Evolutionary conservation across 345 rosid species (phyloP).

Genomic region (Citrus mangshanensis): DNA sequence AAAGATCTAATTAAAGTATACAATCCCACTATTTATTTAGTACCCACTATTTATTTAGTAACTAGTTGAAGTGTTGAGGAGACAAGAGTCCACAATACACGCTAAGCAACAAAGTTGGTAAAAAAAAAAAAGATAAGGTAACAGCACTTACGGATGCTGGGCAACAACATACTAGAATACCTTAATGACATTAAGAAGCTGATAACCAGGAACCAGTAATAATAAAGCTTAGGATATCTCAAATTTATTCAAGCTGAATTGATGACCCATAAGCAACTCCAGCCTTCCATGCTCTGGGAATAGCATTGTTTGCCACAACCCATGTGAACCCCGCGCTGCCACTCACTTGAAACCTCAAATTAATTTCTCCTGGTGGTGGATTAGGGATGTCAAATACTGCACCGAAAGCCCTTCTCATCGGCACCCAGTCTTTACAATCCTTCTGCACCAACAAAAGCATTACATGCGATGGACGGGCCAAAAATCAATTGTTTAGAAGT

Average conservation of each 20-base stretch:
- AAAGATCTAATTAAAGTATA: background rate
- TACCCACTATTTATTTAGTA: background rate
- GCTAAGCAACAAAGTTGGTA: background rate
- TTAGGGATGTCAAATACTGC: slow-evolving; percentile 61
- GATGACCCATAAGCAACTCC: slow-evolving; percentile 58
- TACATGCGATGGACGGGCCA: too few relatives aligned
- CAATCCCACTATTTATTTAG: background rate
- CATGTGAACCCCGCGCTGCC: slow-evolving; percentile 47
- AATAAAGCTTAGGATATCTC: background rate
- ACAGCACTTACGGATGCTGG: background rate
- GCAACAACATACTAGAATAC: background rate
- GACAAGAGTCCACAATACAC: background rate
- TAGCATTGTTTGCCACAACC: slow-evolving; percentile 46
- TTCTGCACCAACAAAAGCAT: too few relatives aligned
- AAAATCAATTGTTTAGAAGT: too few relatives aligned
- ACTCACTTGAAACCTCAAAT: slow-evolving; percentile 50
- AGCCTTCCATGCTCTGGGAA: slow-evolving; percentile 61
- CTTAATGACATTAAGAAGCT: background rate
- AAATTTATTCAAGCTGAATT: slow-evolving; percentile 45
- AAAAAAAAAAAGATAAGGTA: too few relatives aligned
- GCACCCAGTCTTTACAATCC: slow-evolving; percentile 33
- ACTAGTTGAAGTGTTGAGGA: background rate
- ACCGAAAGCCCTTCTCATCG: slow-evolving; percentile 73
- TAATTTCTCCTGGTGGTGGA: slow-evolving; percentile 53
- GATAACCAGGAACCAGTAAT: background rate